Percentiles rank a stretch among this genome's conserved stretches.
Evolutionary conservation across 768 basidiomycete species (phyloP).

Genomic region (Pholiota microspora): DNA sequence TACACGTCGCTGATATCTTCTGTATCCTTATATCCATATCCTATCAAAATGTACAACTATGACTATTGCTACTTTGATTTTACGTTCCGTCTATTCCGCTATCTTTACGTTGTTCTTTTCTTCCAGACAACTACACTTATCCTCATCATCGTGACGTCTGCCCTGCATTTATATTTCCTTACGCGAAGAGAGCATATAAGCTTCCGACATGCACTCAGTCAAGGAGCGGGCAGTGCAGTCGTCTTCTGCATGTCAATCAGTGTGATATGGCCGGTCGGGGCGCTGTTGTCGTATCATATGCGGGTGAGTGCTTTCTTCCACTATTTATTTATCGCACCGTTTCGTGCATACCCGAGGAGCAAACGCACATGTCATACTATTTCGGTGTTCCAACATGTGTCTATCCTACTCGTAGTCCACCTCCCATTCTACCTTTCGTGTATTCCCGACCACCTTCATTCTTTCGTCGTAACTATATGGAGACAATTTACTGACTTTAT

Average conservation of each 20-base stretch:
- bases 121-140: slow-evolving; percentile 67
- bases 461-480: background rate
- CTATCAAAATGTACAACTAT: background rate
- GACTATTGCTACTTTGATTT: background rate
- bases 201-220: slow-evolving; percentile 45
- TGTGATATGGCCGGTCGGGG: slow-evolving; percentile 81
- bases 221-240: slow-evolving; percentile 76
- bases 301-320: slow-evolving; percentile 52
- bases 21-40: slow-evolving; percentile 2
- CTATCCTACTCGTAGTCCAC: background rate
- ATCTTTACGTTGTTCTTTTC: background rate
- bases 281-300: slow-evolving; percentile 80
- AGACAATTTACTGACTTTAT: slow-evolving; percentile 8
- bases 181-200: slow-evolving; percentile 46
- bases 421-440: background rate
- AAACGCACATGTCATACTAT: background rate
- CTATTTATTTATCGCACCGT: background rate
- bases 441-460: background rate
- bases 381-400: background rate
- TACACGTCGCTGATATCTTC: background rate
- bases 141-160: slow-evolving; percentile 80
- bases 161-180: slow-evolving; percentile 74
- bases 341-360: background rate
- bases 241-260: slow-evolving; percentile 70
- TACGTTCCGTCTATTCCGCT: background rate